Percentiles rank a stretch among this genome's conserved stretches.
Conservation (phyloP, 192 early-diverging fungal genomes). For the Helicostylum pulchrum region DNA sequence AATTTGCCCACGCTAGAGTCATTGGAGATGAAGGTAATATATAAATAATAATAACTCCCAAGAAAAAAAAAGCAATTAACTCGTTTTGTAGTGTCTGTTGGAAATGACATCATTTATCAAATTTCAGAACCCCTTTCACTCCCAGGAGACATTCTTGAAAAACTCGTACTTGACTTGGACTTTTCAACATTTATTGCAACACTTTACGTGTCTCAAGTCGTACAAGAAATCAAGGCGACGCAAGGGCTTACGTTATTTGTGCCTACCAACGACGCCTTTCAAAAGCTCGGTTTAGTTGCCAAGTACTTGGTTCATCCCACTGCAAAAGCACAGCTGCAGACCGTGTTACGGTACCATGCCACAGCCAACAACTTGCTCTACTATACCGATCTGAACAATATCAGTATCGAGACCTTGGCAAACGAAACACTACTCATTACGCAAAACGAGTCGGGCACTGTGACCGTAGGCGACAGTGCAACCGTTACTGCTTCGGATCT, state of each 20-base stretch:
- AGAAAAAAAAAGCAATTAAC: no score
- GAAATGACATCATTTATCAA: constrained; percentile 20
- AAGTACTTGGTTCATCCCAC: constrained; percentile 54
- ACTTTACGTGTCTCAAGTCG: constrained; percentile 21
- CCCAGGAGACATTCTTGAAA: constrained; percentile 21
- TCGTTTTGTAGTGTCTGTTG: constrained; percentile 10
- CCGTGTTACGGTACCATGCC: constrained; percentile 52
- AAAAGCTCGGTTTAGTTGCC: constrained; percentile 55
- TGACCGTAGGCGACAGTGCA: constrained; percentile 1
- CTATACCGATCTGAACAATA: constrained; percentile 31
- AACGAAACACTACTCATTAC: constrained; percentile 38
- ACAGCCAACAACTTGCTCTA: constrained; percentile 36
- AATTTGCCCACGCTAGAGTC: constrained; percentile 23
- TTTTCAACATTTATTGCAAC: constrained; percentile 36
- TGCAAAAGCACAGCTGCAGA: constrained; percentile 19
- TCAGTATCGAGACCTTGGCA: constrained; percentile 35
- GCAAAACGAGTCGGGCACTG: neutral
- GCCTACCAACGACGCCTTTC: constrained; percentile 56
- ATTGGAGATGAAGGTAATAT: constrained; percentile 17
- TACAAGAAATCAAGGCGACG: constrained; percentile 7
- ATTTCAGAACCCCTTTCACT: constrained; percentile 26
- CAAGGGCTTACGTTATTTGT: constrained; percentile 56
- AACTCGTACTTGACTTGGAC: constrained; percentile 28
- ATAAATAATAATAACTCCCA: no score
- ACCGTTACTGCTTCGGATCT: constrained; percentile 23